These are phyloP conservation scores for Rhodomyrtus tomentosa DNA, from an alignment of 345 rosid genomes.

Conservation along the genomic window DNA sequence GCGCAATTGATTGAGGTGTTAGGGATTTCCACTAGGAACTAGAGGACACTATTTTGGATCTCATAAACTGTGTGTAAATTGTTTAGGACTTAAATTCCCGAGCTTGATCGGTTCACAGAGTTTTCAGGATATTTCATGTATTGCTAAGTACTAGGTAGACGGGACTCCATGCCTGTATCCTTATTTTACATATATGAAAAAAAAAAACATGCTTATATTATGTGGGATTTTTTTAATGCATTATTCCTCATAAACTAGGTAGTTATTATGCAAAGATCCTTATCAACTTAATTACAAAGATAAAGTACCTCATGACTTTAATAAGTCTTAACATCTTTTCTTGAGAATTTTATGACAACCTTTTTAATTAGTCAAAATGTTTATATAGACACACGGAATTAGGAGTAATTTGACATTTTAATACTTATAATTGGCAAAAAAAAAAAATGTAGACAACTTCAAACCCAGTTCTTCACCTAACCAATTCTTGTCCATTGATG, in stretches of 20 bases:
- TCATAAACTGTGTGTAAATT: too few species aligned
- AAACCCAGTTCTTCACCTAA: background rate
- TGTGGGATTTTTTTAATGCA: background rate
- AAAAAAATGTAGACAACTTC: background rate
- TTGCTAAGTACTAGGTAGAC: background rate
- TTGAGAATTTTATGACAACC: background rate
- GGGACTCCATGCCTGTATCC: background rate
- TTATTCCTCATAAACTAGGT: background rate
- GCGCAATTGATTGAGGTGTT: too few species aligned
- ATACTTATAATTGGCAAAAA: background rate
- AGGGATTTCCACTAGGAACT: too few species aligned
- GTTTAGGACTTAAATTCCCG: background rate
- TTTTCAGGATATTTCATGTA: background rate
- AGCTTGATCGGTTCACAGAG: fast-evolving
- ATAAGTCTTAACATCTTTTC: background rate
- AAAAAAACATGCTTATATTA: background rate
- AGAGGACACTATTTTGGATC: background rate
- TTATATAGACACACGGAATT: fast-evolving
- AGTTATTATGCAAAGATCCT: background rate
- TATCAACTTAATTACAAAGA: background rate
- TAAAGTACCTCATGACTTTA: background rate
- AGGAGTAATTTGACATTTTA: background rate
- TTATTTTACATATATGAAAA: background rate
- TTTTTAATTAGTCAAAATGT: too few species aligned
- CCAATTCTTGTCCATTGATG: too few species aligned